These are phyloP conservation scores for Ambrosiella xylebori DNA, from an alignment of 2,329 filamentous ascomycete species.

Conservation along the genomic window DNA sequence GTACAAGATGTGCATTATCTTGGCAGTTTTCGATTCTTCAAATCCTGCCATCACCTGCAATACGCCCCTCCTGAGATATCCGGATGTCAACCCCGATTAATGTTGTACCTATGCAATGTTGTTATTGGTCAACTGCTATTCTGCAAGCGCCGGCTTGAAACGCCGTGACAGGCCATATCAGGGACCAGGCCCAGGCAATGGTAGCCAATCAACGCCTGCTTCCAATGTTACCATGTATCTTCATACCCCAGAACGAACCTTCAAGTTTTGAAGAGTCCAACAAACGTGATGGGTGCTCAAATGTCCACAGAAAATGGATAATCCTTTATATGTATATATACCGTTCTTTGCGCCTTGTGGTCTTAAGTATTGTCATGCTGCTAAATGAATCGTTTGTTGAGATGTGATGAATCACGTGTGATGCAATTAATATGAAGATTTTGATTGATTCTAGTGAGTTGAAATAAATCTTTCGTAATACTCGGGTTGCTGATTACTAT, in stretches of 20 bases:
- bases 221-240: neutral
- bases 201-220: constrained; percentile 4
- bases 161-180: constrained; percentile 7
- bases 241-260: neutral
- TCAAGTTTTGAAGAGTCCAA: constrained; percentile 3
- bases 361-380: no score
- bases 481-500: no score
- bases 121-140: constrained; percentile 7
- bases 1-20: neutral
- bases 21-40: neutral
- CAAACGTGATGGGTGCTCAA: no score
- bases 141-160: constrained; percentile 10
- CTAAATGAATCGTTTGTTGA: no score
- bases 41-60: neutral
- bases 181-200: constrained; percentile 1
- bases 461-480: no score
- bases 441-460: no score
- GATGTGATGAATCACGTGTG: no score
- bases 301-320: no score
- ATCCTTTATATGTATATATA: no score
- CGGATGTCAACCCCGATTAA: neutral
- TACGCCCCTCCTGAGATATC: neutral
- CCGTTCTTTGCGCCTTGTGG: no score
- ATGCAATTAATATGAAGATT: no score
- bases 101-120: constrained; percentile 1